Evolutionary conservation across 1,284 basidiomycete genomes (phyloP), one percentile per base, ranked within the genome.

Genomic region (Chalciporus sp.): DNA sequence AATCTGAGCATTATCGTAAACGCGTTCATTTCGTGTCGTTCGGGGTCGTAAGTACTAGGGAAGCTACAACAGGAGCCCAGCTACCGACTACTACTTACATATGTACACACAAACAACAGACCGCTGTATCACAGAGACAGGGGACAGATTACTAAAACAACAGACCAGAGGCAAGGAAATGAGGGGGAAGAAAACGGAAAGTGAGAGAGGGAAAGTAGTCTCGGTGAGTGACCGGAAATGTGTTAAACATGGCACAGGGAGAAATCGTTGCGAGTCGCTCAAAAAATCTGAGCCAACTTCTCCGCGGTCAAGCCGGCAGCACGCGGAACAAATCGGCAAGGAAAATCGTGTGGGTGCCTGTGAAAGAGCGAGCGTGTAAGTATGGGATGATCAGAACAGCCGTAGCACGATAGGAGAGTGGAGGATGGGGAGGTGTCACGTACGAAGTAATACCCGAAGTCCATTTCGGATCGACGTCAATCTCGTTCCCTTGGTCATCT

Each of bases 391-490:
- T 35, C 3, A 14, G 11, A 35, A 16, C 33, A 46, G 41, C 14
- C 10, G 51, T 31, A 37, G 35, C n/a, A 17, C 4, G n/a, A 19
- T 3, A 41, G 9, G 23, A 27, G 26, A 12, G 19, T 4, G 29
- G 4, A 6, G 10, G 20, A 23, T 6, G 12, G 20, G 9, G 11
- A 17, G 14, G 28, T 4, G 26, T 29, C 17, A 56, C 66, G 47
- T 61, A 67, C 66, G 68, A 65, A 10, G 67, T 69, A 12, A 67
- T 48, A 0, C 69, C 69, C 17, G 46, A 53, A 2, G 67, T 58
- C 66, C 64, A 67, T 20, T 42, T 47, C 0, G 69, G 65, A 8
- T 62, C 50, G 16, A 68, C 61, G 6, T 27, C 44, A n/a, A 72
- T 44, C 1, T 66, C 58, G 6, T 68, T 64, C 17, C 67, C 71